These are phyloP conservation scores for Diaporthe sp. DNA, from an alignment of 2,329 filamentous ascomycete genomes.

Conservation along the genomic window DNA sequence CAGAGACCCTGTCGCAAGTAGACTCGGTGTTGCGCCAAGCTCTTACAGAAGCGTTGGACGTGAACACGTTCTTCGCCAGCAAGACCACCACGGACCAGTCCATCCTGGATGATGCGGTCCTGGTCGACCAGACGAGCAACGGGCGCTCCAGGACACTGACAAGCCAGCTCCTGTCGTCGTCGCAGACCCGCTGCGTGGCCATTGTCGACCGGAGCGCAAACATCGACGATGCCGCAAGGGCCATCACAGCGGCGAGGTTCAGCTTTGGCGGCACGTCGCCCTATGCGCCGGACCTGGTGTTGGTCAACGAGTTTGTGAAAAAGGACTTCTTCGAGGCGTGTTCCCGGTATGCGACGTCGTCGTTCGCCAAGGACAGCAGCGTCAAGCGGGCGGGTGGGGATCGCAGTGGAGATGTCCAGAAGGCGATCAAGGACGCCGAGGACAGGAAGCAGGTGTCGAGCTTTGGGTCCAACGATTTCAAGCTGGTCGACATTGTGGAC, in stretches of 20 bases:
- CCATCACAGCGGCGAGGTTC: conserved; percentile 68
- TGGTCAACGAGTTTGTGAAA: conserved; percentile 75
- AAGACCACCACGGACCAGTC: conserved; percentile 43
- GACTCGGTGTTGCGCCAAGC: conserved; percentile 45
- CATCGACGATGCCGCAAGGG: conserved; percentile 64
- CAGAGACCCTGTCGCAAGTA: conserved; percentile 44
- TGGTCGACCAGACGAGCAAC: conserved; percentile 48
- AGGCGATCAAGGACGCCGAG: conserved; percentile 46
- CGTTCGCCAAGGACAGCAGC: conserved; percentile 43
- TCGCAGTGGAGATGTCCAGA: conserved; percentile 43
- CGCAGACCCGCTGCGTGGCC: conserved; percentile 56
- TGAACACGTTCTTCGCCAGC: conserved; percentile 46
- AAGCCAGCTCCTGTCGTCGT: conserved; percentile 42
- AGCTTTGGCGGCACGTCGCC: conserved; percentile 68
- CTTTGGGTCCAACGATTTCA: conserved; percentile 46
- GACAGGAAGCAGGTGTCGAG: conserved; percentile 46
- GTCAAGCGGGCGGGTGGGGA: conserved; percentile 43
- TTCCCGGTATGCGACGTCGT: conserved; percentile 53
- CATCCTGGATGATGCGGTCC: conserved; percentile 42
- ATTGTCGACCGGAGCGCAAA: conserved; percentile 74
- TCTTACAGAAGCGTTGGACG: conserved; percentile 46
- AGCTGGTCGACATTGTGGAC: conserved; percentile 47
- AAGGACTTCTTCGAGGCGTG: conserved; percentile 67
- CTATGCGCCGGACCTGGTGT: conserved; percentile 73
- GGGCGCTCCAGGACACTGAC: background rate